These are phyloP conservation scores for Nidularia pulvinata DNA, from an alignment of 768 basidiomycete species.

Conservation along the genomic window DNA sequence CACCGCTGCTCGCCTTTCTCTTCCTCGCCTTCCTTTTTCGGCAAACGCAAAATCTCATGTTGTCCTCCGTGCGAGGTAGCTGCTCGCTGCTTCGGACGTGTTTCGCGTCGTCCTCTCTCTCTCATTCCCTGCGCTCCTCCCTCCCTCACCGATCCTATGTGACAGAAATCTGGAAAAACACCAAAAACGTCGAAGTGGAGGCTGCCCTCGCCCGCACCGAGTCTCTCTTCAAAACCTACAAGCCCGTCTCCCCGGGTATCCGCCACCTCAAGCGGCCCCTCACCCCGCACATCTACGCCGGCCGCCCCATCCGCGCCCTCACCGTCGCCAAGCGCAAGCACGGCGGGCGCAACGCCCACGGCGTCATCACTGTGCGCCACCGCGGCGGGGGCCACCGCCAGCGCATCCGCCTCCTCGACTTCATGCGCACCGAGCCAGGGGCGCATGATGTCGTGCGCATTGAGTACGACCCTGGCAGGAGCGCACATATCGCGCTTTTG, in stretches of 20 bases:
- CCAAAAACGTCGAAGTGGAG: conserved; percentile 29
- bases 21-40: conserved; percentile 15
- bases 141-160: conserved; percentile 26
- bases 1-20: background rate
- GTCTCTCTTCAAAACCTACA: conserved; percentile 83
- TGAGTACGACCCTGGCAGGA: conserved; percentile 95
- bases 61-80: conserved; percentile 41
- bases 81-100: conserved; percentile 35
- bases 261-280: conserved; percentile 87
- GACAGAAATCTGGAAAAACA: conserved; percentile 33
- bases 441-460: conserved; percentile 90
- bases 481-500: conserved; percentile 92
- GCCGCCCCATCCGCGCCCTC: conserved; percentile 81
- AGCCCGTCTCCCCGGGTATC: conserved; percentile 83
- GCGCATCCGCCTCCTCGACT: conserved; percentile 87
- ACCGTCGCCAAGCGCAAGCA: conserved; percentile 81
- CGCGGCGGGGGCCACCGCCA: conserved; percentile 92
- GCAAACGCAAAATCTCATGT: conserved; percentile 25
- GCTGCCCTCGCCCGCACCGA: conserved; percentile 49
- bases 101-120: conserved; percentile 16
- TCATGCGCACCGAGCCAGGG: conserved; percentile 75
- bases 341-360: conserved; percentile 85
- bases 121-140: conserved; percentile 15
- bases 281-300: conserved; percentile 81
- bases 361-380: conserved; percentile 85